Evolutionary conservation across 2,329 filamentous ascomycete species (phyloP).

Genomic region (Ceratocystis alfenasii): DNA sequence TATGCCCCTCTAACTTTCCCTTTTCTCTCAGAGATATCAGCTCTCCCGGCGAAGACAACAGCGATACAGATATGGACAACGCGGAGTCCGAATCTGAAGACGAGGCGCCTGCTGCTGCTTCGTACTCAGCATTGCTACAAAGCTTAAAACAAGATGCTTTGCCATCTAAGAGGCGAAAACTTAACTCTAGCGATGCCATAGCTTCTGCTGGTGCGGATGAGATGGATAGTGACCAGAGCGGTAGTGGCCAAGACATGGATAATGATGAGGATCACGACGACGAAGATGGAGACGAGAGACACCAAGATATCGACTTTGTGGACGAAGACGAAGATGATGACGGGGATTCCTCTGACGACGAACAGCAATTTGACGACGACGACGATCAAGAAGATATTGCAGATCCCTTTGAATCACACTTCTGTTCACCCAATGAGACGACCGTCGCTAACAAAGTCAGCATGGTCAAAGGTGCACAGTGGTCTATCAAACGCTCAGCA

Average conservation of each 20-base stretch:
- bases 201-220: slow-evolving; percentile 24
- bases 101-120: slow-evolving; percentile 29
- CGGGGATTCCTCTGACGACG: slow-evolving; percentile 32
- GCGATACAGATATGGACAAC: slow-evolving; percentile 30
- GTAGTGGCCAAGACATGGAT: slow-evolving; percentile 18
- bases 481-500: slow-evolving; percentile 38
- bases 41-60: slow-evolving; percentile 36
- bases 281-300: slow-evolving; percentile 27
- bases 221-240: slow-evolving; percentile 22
- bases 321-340: slow-evolving; percentile 32
- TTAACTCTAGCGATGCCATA: slow-evolving; percentile 32
- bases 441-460: slow-evolving; percentile 43
- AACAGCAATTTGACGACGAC: slow-evolving; percentile 30
- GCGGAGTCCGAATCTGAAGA: slow-evolving; percentile 34
- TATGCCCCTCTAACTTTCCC: not conserved
- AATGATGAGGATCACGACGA: slow-evolving; percentile 25
- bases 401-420: slow-evolving; percentile 75
- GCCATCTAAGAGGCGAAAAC: slow-evolving; percentile 46
- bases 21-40: not conserved
- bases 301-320: slow-evolving; percentile 29
- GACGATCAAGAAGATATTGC: slow-evolving; percentile 42
- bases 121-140: slow-evolving; percentile 48
- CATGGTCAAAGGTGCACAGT: slow-evolving; percentile 39
- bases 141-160: slow-evolving; percentile 37
- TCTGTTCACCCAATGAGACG: slow-evolving; percentile 54